Conservation (phyloP, 352 stramenopile species). For the Globisporangium recalcitrans region DNA sequence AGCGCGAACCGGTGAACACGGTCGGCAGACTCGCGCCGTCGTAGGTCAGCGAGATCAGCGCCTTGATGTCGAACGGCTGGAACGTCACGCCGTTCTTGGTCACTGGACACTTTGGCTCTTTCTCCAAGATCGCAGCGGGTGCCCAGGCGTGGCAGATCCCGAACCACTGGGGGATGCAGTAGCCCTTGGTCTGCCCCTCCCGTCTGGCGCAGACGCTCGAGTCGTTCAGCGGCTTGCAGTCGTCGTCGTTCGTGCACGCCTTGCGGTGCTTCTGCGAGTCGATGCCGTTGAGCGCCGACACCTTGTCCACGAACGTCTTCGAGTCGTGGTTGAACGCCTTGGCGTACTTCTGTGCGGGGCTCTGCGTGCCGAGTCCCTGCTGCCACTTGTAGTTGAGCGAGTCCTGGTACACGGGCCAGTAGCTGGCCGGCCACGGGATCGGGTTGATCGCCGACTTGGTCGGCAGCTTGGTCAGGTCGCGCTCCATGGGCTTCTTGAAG, state of each 20-base stretch:
- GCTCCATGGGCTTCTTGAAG: constrained; percentile 41
- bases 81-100: constrained; percentile 47
- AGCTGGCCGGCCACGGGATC: constrained; percentile 61
- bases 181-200: constrained; percentile 19
- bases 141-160: constrained; percentile 62
- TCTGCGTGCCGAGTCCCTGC: constrained; percentile 22
- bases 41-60: constrained; percentile 43
- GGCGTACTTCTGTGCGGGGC: constrained; percentile 50
- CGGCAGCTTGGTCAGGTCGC: constrained; percentile 45
- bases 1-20: constrained; percentile 45
- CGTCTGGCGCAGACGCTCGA: constrained; percentile 42
- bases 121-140: constrained; percentile 43
- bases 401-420: constrained; percentile 61
- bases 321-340: constrained; percentile 39
- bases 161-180: constrained; percentile 58
- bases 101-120: constrained; percentile 40
- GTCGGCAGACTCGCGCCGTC: constrained; percentile 47
- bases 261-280: constrained; percentile 31
- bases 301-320: constrained; percentile 32
- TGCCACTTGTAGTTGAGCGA: constrained; percentile 59
- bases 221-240: constrained; percentile 34
- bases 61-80: constrained; percentile 55
- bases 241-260: constrained; percentile 23
- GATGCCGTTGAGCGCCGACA: constrained; percentile 43
- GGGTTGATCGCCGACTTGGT: constrained; percentile 36